Conservation (phyloP, 495 filamentous ascomycete genomes). For the Aspergillus heteromorphus region DNA sequence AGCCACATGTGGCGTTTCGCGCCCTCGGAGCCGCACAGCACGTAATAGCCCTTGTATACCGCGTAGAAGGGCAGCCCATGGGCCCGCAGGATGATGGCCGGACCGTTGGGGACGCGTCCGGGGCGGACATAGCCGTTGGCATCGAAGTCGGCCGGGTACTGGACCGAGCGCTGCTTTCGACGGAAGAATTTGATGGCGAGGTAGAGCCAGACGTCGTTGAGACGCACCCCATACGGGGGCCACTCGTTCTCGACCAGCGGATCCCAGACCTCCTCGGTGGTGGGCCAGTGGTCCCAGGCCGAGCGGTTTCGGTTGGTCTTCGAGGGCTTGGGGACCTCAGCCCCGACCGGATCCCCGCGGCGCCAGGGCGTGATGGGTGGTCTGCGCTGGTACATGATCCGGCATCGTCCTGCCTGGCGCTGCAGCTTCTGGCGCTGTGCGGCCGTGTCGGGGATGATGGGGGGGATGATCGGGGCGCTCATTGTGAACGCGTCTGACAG, state of each 20-base stretch:
- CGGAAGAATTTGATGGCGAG: background rate
- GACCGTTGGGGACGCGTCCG: background rate
- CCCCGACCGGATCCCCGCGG: no score
- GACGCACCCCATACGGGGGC: background rate
- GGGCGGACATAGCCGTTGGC: background rate
- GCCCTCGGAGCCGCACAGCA: no score
- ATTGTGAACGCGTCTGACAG: no score
- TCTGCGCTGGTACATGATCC: no score
- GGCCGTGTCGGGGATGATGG: no score
- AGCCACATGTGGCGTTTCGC: no score
- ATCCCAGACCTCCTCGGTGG: background rate
- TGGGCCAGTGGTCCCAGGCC: background rate
- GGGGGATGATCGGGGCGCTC: no score
- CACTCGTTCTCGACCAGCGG: background rate
- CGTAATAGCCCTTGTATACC: background rate
- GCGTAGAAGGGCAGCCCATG: background rate
- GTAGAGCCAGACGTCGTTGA: background rate
- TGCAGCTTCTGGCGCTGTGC: no score
- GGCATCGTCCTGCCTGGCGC: no score
- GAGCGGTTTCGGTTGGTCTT: no score
- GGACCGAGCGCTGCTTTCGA: background rate
- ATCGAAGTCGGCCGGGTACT: background rate
- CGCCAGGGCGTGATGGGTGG: no score
- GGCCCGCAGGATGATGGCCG: background rate
- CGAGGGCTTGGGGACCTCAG: no score